These are phyloP conservation scores for Sutorius eximius DNA, from an alignment of 1,284 basidiomycete species.

Conservation along the genomic window DNA sequence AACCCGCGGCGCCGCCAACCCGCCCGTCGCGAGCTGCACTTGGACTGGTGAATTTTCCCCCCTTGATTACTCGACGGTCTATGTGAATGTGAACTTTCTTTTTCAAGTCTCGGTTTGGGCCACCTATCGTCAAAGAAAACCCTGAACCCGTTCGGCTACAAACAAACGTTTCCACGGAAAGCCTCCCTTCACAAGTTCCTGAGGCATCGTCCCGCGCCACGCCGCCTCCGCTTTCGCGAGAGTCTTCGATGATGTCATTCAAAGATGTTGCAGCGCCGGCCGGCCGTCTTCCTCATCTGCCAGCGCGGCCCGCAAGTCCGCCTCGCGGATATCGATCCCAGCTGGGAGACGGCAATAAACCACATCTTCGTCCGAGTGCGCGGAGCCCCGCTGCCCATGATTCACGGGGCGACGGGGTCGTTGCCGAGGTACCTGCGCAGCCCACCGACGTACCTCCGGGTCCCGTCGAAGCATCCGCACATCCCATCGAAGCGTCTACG, in stretches of 20 bases:
- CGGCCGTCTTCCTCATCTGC: slow-evolving; percentile 21
- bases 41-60: slow-evolving; percentile 19
- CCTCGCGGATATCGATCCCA: slow-evolving; percentile 11
- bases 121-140: slow-evolving; percentile 28
- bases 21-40: slow-evolving; percentile 23
- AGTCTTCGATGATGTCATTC: slow-evolving; percentile 29
- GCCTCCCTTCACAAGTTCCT: slow-evolving; percentile 7
- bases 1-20: slow-evolving; percentile 5
- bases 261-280: slow-evolving; percentile 12
- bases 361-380: not conserved
- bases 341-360: slow-evolving; percentile 7
- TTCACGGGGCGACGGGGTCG: slow-evolving; percentile 3
- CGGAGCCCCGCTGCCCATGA: not conserved
- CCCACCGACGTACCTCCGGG: not conserved
- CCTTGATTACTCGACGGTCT: not conserved
- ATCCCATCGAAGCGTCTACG: not conserved
- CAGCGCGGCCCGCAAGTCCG: slow-evolving; percentile 26
- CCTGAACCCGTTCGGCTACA: slow-evolving; percentile 7
- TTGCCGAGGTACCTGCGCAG: slow-evolving; percentile 5
- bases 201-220: slow-evolving; percentile 27
- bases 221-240: slow-evolving; percentile 32
- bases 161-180: slow-evolving; percentile 20
- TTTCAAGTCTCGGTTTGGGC: slow-evolving; percentile 35
- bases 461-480: too few relatives aligned
- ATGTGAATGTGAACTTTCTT: not conserved